Evolutionary conservation across 2,329 filamentous ascomycete species (phyloP).

Genomic region (Alternaria hordeiaustralica): DNA sequence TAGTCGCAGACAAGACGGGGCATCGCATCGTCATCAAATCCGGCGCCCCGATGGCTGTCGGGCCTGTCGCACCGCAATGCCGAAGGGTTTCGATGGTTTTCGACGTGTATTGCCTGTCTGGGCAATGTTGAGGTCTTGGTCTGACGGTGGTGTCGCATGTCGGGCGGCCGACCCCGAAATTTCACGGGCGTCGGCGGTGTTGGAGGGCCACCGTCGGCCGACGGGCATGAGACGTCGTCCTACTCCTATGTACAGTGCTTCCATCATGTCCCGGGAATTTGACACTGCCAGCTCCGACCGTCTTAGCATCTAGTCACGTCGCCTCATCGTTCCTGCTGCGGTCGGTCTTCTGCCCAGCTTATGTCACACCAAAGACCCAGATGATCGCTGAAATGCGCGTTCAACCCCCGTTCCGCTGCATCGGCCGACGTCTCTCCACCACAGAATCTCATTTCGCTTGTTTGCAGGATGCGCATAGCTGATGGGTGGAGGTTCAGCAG

Average conservation of each 20-base stretch:
- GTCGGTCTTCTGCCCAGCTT: constrained; percentile 1
- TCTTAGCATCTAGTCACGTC: not conserved
- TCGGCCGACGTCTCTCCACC: not conserved
- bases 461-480: constrained; percentile 2
- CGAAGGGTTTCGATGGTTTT: constrained; percentile 8
- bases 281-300: not conserved
- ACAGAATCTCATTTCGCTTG: not conserved
- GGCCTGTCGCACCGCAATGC: constrained; percentile 1
- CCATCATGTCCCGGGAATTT: not conserved
- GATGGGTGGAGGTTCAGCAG: not conserved
- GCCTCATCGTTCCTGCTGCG: not conserved
- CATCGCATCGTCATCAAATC: not conserved
- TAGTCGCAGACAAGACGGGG: not conserved
- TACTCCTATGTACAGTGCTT: too few relatives aligned
- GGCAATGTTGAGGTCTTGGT: not conserved
- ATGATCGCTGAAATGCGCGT: constrained; percentile 7
- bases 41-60: constrained; percentile 6
- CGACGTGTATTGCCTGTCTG: not conserved
- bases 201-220: not conserved
- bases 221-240: not conserved
- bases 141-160: not conserved
- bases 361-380: constrained; percentile 4
- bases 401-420: not conserved
- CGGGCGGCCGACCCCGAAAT: constrained; percentile 1
- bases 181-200: not conserved